Base-by-base conservation (phyloP, 768 basidiomycete species). In the Xanthoconium purpureum region DNA sequence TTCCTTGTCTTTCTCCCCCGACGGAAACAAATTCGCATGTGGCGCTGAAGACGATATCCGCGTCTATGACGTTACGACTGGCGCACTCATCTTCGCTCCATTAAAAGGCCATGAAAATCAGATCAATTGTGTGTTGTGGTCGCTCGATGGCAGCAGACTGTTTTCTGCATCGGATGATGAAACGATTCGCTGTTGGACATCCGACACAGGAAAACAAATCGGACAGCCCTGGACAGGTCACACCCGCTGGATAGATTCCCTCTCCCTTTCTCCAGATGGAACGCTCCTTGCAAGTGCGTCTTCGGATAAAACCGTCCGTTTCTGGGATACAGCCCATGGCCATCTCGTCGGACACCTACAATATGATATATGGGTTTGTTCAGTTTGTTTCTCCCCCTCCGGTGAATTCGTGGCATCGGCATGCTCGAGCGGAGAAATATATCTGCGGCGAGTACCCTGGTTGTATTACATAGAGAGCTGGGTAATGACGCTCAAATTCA, bases 141-240 rank as follows among this genome's bases (percentile, higher is more conserved):
- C 58, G 12, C 52, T 3, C 10, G 62, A 60, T 4, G 49, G 53
- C 6, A 50, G 12, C 3, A n/a, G 24, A 3, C 42, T 64, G 29
- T 57, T 56, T 30, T 57, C 58, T 28, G 46, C 14, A 1, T 52
- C 49, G 0, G 0, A 6, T 0, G 52, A 57, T 14, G 6, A 35
- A 2, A 53, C 52, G 0, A 65, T 65, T 44, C 53, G 53, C 6
- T 53, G 55, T 28, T 65, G 64, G 60, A 30, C 50, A 7, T 28
- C 44, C 3, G 1, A 10, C 0, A 59, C 60, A 3, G 55, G 54
- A 18, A n/a, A 36, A 18, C 43, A 30, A 10, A 38, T 37, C 1
- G 44, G 52, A 38, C 35, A 6, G 6, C 40, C 40, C 3, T 42
- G 18, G 40, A 42, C 40, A 9, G 40, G 18, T 42, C 11, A 10